Evolutionary conservation across 176 grass and related monocot genomes (phyloP), one percentile per base, ranked within the genome.

Genomic region (Areca catechu): DNA sequence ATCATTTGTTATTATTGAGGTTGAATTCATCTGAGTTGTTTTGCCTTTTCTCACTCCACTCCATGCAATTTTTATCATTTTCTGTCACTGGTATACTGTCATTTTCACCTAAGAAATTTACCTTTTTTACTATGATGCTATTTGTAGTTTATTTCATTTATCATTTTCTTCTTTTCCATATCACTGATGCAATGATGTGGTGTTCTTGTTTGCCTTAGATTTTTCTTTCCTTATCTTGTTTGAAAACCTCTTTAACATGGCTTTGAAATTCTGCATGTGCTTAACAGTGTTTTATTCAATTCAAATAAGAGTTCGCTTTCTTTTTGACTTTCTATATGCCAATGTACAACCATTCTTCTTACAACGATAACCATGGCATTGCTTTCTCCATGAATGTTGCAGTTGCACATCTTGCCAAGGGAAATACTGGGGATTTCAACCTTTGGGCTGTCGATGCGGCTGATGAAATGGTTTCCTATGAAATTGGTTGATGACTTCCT

Each of bases 321-420:
- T 37, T 37, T 37, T 10, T 37, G 9, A 10, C 30, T 37, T 37
- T 37, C 30, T 37, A 10, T 37, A 37, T 10, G 30, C 30, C 30
- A 10, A 10, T 37, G 7, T 37, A 7, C 30, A 10, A 10, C 30
- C 30, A 37, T 37, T 37, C 30, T 37, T 37, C 30, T 43, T 43
- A 43, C 34, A 43, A 12, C 34, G 14, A 0, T 43, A 43, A 43
- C 10, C 7, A 43, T 14, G 34, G 1, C 10, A 14, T 2, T 43
- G 9, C 34, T 43, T 43, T 43, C 34, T 43, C 34, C 34, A 12
- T 43, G 34, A 14, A 43, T 43, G 10, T 43, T n/a, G 51, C 72
- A 95, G 91, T 56, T 90, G 62, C 91, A 96, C 65, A 85, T 96
- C 28, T 58, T 96, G 64, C 91, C 91, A 2, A 76, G 91, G 53